phyloP scores from a whole-genome alignment of 2,329 filamentous ascomycete genomes.

The Penicillium polonicum region DNA sequence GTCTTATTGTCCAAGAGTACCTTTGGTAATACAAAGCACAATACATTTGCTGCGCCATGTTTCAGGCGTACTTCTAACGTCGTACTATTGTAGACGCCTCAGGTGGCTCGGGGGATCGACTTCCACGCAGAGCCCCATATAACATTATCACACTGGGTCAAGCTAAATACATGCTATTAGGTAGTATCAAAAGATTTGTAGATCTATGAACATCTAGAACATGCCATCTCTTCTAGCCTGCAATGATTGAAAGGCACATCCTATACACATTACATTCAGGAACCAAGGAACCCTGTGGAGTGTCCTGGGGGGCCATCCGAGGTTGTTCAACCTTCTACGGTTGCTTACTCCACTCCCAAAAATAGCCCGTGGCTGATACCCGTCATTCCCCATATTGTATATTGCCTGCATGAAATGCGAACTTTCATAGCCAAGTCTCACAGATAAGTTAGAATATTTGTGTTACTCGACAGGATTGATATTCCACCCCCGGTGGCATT shows the following conservation, averaged over 20 bases:
- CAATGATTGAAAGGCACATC: not conserved
- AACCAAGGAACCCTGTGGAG: not conserved
- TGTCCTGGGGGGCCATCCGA: not conserved
- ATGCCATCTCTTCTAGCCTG: not conserved
- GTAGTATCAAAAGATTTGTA: not conserved
- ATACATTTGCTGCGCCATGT: constrained; percentile 1
- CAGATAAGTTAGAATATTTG: not conserved
- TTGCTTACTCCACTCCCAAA: constrained; percentile 5
- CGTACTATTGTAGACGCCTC: not conserved
- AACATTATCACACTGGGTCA: not conserved
- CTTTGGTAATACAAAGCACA: not conserved
- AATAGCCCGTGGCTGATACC: constrained; percentile 7
- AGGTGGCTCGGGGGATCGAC: not conserved
- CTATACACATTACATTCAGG: not conserved
- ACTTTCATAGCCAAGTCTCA: not conserved
- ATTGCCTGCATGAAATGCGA: not conserved
- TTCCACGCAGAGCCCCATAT: not conserved
- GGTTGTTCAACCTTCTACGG: not conserved
- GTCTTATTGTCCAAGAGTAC: not conserved
- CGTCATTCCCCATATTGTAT: not conserved
- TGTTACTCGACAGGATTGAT: not conserved
- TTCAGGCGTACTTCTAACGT: not conserved
- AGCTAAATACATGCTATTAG: not conserved
- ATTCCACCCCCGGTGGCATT: not conserved
- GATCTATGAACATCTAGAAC: not conserved